Percentiles rank a stretch among this genome's conserved stretches.
Conservation (phyloP, 1,284 basidiomycete species). For the Fomitiporia mediterranea region DNA sequence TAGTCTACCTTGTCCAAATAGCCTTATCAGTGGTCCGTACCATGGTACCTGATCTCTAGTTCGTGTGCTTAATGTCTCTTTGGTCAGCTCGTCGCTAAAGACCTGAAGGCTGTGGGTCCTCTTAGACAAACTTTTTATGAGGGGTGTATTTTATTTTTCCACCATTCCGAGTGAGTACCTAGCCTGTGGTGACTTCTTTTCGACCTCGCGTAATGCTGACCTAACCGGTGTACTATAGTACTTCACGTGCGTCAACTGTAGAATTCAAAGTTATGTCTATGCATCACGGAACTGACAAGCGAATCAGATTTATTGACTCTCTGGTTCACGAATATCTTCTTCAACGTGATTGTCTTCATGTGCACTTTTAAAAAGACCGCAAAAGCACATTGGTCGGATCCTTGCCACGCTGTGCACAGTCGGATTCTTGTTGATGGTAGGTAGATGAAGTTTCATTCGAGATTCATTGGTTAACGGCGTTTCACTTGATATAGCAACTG, state of each 20-base stretch:
- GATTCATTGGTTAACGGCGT: background rate
- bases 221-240: background rate
- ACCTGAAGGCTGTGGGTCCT: constrained; percentile 5
- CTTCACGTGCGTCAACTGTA: background rate
- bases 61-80: background rate
- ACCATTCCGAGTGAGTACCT: background rate
- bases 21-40: constrained; percentile 5
- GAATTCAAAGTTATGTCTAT: background rate
- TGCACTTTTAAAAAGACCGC: constrained; percentile 8
- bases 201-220: background rate
- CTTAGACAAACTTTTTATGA: background rate
- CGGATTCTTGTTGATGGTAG: constrained; percentile 2
- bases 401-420: background rate
- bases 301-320: background rate
- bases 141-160: constrained; percentile 7
- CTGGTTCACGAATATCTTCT: constrained; percentile 9
- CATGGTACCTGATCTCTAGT: background rate
- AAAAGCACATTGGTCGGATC: background rate
- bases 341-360: constrained; percentile 10
- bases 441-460: no score
- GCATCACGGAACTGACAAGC: background rate
- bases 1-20: background rate
- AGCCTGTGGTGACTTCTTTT: background rate
- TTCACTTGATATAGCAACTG: background rate
- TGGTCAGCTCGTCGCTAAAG: constrained; percentile 3